These are phyloP conservation scores for Digitaria exilis DNA, from an alignment of 202 grass and related monocot genomes.

Conservation along the genomic window DNA sequence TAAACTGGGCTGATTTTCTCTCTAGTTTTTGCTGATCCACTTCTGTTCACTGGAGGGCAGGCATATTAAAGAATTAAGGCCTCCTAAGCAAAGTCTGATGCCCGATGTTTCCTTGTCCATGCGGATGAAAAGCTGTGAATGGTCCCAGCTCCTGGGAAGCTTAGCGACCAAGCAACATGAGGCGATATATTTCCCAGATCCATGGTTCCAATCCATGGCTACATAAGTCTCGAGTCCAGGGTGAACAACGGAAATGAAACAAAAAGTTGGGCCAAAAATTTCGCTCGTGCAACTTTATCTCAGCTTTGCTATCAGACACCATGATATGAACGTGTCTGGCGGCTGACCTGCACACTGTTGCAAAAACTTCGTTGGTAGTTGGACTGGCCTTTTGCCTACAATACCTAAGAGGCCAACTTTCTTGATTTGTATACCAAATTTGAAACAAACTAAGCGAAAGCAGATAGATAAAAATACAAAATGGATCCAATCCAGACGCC, in stretches of 20 bases:
- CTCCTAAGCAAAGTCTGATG: too few species aligned
- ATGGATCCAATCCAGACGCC: not conserved
- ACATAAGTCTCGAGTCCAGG: not conserved
- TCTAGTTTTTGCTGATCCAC: too few species aligned
- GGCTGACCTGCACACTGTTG: not conserved
- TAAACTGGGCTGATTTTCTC: too few species aligned
- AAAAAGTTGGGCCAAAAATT: not conserved
- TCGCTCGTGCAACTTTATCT: not conserved
- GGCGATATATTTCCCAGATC: not conserved
- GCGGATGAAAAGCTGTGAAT: not conserved
- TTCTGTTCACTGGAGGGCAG: too few species aligned
- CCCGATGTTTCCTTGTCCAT: not conserved
- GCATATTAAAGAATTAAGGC: too few species aligned
- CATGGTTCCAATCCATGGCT: not conserved
- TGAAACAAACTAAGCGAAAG: too few species aligned
- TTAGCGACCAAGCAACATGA: slow-evolving; percentile 18
- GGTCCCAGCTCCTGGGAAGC: not conserved
- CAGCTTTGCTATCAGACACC: not conserved
- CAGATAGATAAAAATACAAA: too few species aligned
- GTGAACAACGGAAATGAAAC: not conserved
- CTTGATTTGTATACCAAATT: too few species aligned
- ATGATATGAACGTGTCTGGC: not conserved
- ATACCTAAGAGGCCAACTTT: too few species aligned
- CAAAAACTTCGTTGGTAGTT: too few species aligned
- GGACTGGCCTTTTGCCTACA: too few species aligned